Evolutionary conservation across 1,139 yeast genomes (phyloP).

Genomic region (Saccharomyces hybrid): DNA sequence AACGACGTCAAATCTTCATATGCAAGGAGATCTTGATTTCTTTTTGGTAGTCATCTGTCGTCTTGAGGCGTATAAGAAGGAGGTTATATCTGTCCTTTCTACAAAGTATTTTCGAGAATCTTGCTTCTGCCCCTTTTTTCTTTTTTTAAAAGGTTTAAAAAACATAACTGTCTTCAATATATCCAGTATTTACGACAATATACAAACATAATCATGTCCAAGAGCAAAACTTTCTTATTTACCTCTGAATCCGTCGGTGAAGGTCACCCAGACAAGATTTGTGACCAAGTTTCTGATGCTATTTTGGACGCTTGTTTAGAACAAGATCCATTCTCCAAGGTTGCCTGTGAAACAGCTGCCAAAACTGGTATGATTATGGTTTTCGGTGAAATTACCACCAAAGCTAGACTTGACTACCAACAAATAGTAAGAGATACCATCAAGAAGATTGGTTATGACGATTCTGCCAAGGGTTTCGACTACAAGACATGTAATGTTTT

Average conservation of each 20-base stretch:
- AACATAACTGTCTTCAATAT: neutral
- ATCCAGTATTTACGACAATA: neutral
- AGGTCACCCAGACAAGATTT: constrained; percentile 99
- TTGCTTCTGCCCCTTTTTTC: neutral
- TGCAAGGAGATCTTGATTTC: neutral
- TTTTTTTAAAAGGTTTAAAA: neutral
- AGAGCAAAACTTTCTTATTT: constrained; percentile 52
- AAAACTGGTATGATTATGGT: constrained; percentile 99
- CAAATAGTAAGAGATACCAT: constrained; percentile 96
- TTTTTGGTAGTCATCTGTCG: neutral
- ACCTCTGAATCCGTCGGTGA: constrained; percentile 98
- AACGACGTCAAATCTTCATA: neutral
- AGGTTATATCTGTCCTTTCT: neutral
- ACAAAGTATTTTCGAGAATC: neutral
- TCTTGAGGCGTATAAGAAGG: neutral
- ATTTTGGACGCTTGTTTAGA: constrained; percentile 95
- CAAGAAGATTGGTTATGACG: constrained; percentile 97
- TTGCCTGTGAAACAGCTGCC: constrained; percentile 98
- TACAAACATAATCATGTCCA: neutral
- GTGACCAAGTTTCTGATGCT: constrained; percentile 99
- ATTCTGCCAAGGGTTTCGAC: constrained; percentile 94
- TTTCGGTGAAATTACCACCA: constrained; percentile 98
- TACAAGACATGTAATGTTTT: constrained; percentile 98
- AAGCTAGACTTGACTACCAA: constrained; percentile 91
- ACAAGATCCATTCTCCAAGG: constrained; percentile 95